These are phyloP conservation scores for Cryptococcus sp. DNA, from an alignment of 1,284 basidiomycete species.

Conservation along the genomic window DNA sequence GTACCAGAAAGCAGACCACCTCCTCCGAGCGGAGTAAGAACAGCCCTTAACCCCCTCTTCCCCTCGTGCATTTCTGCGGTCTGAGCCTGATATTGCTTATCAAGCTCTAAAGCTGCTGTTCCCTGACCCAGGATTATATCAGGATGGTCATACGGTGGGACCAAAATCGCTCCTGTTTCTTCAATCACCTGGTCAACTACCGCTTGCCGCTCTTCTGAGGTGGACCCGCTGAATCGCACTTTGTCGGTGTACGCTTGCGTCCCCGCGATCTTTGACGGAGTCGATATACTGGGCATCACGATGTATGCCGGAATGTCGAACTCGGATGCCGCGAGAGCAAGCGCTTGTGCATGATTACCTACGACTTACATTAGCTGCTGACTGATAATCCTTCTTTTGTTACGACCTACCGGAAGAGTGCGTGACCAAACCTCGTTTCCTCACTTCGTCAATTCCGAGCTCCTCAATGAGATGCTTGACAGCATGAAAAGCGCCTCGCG, in stretches of 20 bases:
- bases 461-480: slow-evolving; percentile 22
- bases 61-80: background rate
- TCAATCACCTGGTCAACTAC: slow-evolving; percentile 25
- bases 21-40: slow-evolving; percentile 30
- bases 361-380: background rate
- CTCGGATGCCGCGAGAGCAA: slow-evolving; percentile 25
- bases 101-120: slow-evolving; percentile 28
- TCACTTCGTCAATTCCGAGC: slow-evolving; percentile 22
- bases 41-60: slow-evolving; percentile 3
- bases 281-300: slow-evolving; percentile 36
- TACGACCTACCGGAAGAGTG: slow-evolving; percentile 29
- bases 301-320: slow-evolving; percentile 28
- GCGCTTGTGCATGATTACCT: slow-evolving; percentile 33
- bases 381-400: no score
- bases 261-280: slow-evolving; percentile 33
- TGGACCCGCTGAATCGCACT: slow-evolving; percentile 29
- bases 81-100: slow-evolving; percentile 18
- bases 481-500: slow-evolving; percentile 27
- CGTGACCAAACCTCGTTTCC: slow-evolving; percentile 23
- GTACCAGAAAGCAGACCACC: slow-evolving; percentile 32
- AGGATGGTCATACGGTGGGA: slow-evolving; percentile 37
- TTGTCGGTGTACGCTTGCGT: slow-evolving; percentile 25
- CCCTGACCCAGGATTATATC: slow-evolving; percentile 38
- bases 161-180: slow-evolving; percentile 25
- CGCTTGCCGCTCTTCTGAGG: slow-evolving; percentile 26